These are phyloP conservation scores for Xylaria sp. DNA, from an alignment of 2,329 filamentous ascomycete species.

Conservation along the genomic window DNA sequence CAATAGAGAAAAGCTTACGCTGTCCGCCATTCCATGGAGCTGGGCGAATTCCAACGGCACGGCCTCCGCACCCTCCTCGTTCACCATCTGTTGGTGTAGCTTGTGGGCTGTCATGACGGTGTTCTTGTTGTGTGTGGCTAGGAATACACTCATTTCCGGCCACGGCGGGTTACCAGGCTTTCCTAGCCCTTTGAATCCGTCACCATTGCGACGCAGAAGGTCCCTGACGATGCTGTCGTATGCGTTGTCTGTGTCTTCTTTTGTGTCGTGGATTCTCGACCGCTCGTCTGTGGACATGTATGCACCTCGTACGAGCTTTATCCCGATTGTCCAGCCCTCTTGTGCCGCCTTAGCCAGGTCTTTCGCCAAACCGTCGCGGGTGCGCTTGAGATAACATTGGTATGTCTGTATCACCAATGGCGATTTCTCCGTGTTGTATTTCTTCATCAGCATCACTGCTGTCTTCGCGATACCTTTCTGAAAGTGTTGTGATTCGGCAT, in stretches of 20 bases:
- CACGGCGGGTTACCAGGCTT: background rate
- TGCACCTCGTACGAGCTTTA: conserved; percentile 1
- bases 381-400: conserved; percentile 8
- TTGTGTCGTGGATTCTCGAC: background rate
- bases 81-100: background rate
- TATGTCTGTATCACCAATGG: conserved; percentile 3
- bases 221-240: background rate
- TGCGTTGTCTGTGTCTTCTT: background rate
- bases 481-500: conserved; percentile 1
- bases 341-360: background rate
- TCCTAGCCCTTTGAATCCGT: background rate
- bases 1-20: conserved; percentile 3
- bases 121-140: conserved; percentile 4
- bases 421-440: conserved; percentile 1
- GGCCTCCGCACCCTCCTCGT: background rate
- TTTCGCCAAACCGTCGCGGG: background rate
- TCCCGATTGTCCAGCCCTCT: background rate
- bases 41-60: conserved; percentile 3
- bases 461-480: conserved; percentile 1
- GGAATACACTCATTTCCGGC: background rate
- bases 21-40: conserved; percentile 9
- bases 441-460: conserved; percentile 1
- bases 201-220: background rate
- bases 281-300: conserved; percentile 6
- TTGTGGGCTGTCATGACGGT: conserved; percentile 1